Evolutionary conservation across 306 rosid species (phyloP), one percentile per base, ranked within the genome.

Genomic region (Clitoria ternatea): DNA sequence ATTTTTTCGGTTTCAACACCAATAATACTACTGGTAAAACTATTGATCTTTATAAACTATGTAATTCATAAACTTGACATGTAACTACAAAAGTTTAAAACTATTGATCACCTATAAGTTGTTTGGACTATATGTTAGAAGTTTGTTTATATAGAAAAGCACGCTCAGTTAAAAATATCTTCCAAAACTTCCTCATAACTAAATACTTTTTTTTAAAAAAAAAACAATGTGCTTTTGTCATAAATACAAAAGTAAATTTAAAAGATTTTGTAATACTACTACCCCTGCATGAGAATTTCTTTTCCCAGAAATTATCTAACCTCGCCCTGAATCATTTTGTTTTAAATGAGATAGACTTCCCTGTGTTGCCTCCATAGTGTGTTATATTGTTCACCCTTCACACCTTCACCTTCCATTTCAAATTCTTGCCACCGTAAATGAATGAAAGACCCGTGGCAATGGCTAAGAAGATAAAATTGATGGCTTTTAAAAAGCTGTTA

Each of bases 31-130:
- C 18, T 15, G 50, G 30, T 19, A 33, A 11, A 39, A 20, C 42
- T 55, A 22, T 30, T 13, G 54, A 37, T 15, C 45, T 35, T 77
- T 52, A 61, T 33, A 52, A 39, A 19, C 56, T 69, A 61, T 62
- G 24, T 32, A 23, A 50, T 8, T 57, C 57, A 61, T 29, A 30
- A 70, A 50, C 42, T 47, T 48, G 50, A 66, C 33, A 66, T 47
- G 29, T 24, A 75, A 56, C 24, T 30, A 30, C 48, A 43, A n/a
- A 43, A 42, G 26, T 14, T 64, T 19, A 29, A 20, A 61, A 32
- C 30, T 29, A 2, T 2, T 2, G 24, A 73, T n/a, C n/a, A n/a
- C n/a, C n/a, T 4, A 24, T 4, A 10, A 29, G 49, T 43, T 43
- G 5, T 24, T 39, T 8, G 20, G 61, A 0, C 4, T 11, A 4